Conservation (phyloP, 345 rosid genomes). For the Rhodamnia rubescens region DNA sequence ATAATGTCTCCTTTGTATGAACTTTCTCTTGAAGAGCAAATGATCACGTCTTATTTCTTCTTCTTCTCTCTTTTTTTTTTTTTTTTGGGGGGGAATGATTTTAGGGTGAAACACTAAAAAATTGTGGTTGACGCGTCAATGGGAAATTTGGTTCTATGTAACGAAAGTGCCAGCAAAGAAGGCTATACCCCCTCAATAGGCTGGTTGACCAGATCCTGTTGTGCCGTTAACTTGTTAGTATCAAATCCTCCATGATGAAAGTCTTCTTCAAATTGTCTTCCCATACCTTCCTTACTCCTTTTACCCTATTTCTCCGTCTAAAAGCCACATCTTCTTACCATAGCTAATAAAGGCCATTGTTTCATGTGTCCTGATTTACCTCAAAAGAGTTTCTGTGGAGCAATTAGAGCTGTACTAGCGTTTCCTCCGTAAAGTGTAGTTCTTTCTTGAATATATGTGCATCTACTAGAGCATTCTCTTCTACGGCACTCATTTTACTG, state of each 20-base stretch:
- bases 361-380: not conserved
- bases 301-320: not conserved
- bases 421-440: not conserved
- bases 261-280: not conserved
- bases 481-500: not conserved
- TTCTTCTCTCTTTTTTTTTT: not conserved
- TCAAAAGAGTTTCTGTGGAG: not conserved
- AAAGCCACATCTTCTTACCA: not conserved
- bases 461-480: not conserved
- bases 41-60: not conserved
- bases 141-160: not conserved
- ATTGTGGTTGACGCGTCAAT: not conserved
- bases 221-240: not conserved
- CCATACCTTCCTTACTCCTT: not conserved
- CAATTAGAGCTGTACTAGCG: not conserved
- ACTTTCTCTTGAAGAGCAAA: not conserved
- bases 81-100: not conserved
- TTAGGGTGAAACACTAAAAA: not conserved
- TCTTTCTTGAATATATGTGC: not conserved
- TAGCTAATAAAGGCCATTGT: not conserved
- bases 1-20: not conserved
- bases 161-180: not conserved
- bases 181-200: not conserved
- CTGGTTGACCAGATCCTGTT: not conserved
- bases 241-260: not conserved